Conservation (phyloP, 1,284 basidiomycete genomes). For the Naganishia sp. region DNA sequence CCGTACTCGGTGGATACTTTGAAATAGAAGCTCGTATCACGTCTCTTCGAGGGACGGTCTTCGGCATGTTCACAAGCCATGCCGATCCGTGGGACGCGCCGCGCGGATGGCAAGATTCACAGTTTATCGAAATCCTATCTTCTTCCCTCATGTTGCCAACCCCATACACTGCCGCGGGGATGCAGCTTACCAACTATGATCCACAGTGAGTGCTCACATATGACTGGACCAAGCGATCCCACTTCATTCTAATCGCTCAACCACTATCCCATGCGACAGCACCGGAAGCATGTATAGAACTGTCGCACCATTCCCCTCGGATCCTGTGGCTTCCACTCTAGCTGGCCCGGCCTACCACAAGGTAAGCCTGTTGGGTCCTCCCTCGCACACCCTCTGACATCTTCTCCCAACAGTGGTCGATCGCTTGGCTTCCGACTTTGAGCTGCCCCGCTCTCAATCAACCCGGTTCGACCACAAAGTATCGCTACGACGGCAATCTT, state of each 20-base stretch:
- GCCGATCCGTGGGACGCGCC: constrained; percentile 9
- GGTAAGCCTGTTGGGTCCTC: too few species aligned
- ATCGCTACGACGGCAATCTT: neutral
- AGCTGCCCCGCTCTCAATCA: constrained; percentile 10
- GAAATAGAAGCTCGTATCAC: constrained; percentile 4
- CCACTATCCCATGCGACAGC: neutral
- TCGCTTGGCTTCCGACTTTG: neutral
- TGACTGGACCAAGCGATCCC: neutral
- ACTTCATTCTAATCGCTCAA: neutral
- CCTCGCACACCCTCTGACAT: too few species aligned
- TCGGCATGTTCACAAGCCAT: neutral
- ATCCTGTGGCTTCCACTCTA: neutral
- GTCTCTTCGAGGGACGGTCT: neutral
- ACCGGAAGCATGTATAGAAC: neutral
- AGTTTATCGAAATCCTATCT: neutral
- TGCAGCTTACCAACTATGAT: constrained; percentile 1
- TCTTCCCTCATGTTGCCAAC: neutral
- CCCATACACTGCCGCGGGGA: neutral
- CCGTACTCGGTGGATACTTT: neutral
- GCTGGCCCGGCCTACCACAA: neutral
- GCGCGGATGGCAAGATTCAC: constrained; percentile 4
- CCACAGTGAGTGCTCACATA: neutral
- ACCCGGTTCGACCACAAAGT: constrained; percentile 4
- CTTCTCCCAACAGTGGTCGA: neutral
- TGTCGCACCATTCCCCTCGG: neutral